Conservation (phyloP, 2,329 filamentous ascomycete genomes). For the Stemphylium vesicarium region DNA sequence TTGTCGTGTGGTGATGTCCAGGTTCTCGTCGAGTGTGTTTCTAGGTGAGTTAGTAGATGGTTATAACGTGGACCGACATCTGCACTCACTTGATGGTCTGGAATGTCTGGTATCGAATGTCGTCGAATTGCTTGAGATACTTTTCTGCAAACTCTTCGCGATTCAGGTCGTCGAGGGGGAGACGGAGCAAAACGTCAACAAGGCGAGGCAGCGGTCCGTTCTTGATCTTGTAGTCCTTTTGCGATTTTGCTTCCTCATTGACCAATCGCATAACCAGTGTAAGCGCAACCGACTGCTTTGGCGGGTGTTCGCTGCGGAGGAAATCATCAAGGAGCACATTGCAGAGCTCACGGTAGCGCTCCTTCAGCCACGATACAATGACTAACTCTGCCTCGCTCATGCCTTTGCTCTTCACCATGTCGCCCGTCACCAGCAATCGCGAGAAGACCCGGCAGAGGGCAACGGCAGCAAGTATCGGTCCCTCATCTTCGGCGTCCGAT, state of each 20-base stretch:
- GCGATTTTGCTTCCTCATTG: constrained; percentile 68
- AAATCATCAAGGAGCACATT: constrained; percentile 63
- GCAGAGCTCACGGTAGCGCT: constrained; percentile 75
- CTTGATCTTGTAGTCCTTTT: constrained; percentile 69
- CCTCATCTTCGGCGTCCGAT: constrained; percentile 59
- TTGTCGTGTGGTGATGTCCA: constrained; percentile 27
- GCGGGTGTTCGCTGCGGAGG: constrained; percentile 65
- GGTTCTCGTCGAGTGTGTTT: constrained; percentile 37
- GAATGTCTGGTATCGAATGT: constrained; percentile 84
- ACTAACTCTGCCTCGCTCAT: constrained; percentile 75
- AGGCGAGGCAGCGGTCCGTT: constrained; percentile 70
- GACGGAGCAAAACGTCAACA: constrained; percentile 66
- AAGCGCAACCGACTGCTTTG: constrained; percentile 72
- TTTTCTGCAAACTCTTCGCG: constrained; percentile 77
- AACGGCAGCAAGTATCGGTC: constrained; percentile 72
- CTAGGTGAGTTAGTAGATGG: constrained; percentile 10
- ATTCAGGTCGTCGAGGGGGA: constrained; percentile 64
- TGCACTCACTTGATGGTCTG: constrained; percentile 70
- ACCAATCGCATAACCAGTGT: constrained; percentile 82
- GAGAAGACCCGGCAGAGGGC: constrained; percentile 87
- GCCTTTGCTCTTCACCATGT: constrained; percentile 68
- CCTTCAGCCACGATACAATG: constrained; percentile 79
- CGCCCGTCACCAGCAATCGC: constrained; percentile 76
- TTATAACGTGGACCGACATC: neutral
- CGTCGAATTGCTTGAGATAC: constrained; percentile 80